Evolutionary conservation across 163 green algal species (phyloP), one percentile per base, ranked within the genome.

Genomic region (Scenedesmus sp.): DNA sequence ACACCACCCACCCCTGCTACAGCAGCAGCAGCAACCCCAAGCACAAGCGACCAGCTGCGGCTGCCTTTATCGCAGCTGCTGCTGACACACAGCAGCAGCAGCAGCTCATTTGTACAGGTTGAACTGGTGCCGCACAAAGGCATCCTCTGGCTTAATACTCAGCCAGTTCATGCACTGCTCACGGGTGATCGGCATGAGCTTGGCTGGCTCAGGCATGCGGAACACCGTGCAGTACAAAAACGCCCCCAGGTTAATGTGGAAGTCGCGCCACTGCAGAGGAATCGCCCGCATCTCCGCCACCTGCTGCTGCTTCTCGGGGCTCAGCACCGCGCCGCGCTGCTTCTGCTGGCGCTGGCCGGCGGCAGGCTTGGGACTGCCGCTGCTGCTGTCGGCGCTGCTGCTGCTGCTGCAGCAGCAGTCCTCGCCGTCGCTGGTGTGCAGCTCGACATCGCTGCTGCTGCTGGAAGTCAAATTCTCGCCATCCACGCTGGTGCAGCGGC

Each of bases 211-310:
- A 23, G 76, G 76, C 76, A 59, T 91, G 26, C 76, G 57, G 87
- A 91, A 91, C n/a, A 79, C 13, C 12, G 64, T 70, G 64, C 81
- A 84, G 60, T 87, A 87, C 56, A 91, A 18, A 59, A 79, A 91
- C 0, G 87, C 87, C 1, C 87, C 87, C 13, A 91, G 56, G 76
- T 91, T 91, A 76, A 91, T 91, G 87, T 91, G 87, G 87, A 91
- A 91, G 55, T 87, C 87, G 57, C 59, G 56, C 87, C 87, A 91
- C 20, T 62, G n/a, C 16, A 81, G 20, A 4, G 87, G 87, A 7
- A 91, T 54, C 13, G 74, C 62, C 76, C 67, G 79, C 87, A 91
- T 91, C 56, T 77, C n/a, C 2, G 59, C 76, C 34, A 91, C 52
- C 56, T 59, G 59, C 26, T 55, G n/a, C 9, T 52, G 55, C 76